Base-by-base conservation (phyloP, 345 rosid species). In the Luvunga scandens region DNA sequence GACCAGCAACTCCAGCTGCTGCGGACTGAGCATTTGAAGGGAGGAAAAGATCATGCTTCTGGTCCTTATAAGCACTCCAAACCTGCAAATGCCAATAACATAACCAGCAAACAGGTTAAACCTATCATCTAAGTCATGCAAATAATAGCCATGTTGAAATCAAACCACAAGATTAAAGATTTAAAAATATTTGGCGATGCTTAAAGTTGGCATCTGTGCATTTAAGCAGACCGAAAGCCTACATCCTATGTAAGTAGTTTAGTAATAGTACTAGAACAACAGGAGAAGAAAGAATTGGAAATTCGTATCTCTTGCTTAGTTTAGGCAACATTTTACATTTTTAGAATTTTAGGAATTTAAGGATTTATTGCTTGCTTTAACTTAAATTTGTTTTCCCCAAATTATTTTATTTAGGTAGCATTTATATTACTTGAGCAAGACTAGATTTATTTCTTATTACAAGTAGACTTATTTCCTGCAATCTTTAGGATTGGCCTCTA, bases 11-110 rank as follows among this genome's bases (percentile, higher is more conserved):
- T 76, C 99, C 99, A 1, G 97, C 98, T 42, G 92, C 91, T 0
- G 98, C 94, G 33, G 98, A 94, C 77, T 96, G 98, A 6, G 93
- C 98, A 74, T 87, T 96, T 62, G 98, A 91, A 56, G 98, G 99
- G 59, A 96, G 94, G 89, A 96, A 94, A 48, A 96, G 93, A 81
- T 96, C 99, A 38, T 96, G 99, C 77, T 90, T 96, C 90, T 96
- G 99, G 87, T 94, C 98, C 82, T 96, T 94, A 76, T 96, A 96
- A 7, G 98, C 99, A 34, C 92, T 75, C 99, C 99, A 96, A 10
- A 94, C 97, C 99, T 96, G 84, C 69, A 73, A 45, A 72, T 72
- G 64, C 13, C 65, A 64, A 34, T 60, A 63, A 18, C 62, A 50
- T 33, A 13, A 56, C 7, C 30, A 59, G 56, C 24, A 27, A 65